These are phyloP conservation scores for Glycine tomentella DNA, from an alignment of 306 rosid species.

Conservation along the genomic window DNA sequence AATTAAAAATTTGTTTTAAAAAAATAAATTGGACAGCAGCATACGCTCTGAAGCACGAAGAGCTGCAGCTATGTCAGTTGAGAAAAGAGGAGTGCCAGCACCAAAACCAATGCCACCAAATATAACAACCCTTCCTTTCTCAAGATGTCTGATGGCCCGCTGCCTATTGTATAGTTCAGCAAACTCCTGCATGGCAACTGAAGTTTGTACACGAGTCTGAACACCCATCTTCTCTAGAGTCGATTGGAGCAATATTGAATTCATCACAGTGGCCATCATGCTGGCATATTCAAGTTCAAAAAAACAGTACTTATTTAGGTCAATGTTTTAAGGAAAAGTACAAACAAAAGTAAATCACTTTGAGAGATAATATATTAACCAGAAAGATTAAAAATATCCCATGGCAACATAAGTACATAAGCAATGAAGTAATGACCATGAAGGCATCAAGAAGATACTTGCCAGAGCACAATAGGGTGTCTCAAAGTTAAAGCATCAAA, in stretches of 20 bases:
- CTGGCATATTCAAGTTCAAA: constrained; percentile 51
- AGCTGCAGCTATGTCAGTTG: constrained; percentile 72
- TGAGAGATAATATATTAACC: constrained; percentile 24
- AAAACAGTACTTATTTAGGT: constrained; percentile 32
- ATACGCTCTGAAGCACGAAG: constrained; percentile 72
- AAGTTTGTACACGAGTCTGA: constrained; percentile 70
- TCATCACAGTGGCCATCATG: constrained; percentile 79
- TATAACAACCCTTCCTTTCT: constrained; percentile 78
- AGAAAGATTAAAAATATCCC: constrained; percentile 20
- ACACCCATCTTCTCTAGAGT: constrained; percentile 76
- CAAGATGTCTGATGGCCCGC: constrained; percentile 77
- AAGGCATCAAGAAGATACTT: constrained; percentile 35
- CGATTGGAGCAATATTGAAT: constrained; percentile 71
- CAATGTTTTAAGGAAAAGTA: constrained; percentile 32
- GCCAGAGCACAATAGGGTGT: constrained; percentile 31
- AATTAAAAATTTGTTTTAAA: no score
- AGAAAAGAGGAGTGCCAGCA: constrained; percentile 61
- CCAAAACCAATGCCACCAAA: constrained; percentile 72
- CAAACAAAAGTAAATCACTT: constrained; percentile 32
- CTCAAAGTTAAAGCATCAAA: constrained; percentile 38
- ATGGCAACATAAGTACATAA: constrained; percentile 6
- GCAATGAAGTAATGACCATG: constrained; percentile 1
- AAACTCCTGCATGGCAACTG: constrained; percentile 64
- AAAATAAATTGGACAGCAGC: neutral
- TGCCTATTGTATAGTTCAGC: constrained; percentile 74